Percentiles rank a stretch among this genome's conserved stretches.
These are phyloP conservation scores for Chaetomium tenue DNA, from an alignment of 495 filamentous ascomycete species.

Conservation along the genomic window DNA sequence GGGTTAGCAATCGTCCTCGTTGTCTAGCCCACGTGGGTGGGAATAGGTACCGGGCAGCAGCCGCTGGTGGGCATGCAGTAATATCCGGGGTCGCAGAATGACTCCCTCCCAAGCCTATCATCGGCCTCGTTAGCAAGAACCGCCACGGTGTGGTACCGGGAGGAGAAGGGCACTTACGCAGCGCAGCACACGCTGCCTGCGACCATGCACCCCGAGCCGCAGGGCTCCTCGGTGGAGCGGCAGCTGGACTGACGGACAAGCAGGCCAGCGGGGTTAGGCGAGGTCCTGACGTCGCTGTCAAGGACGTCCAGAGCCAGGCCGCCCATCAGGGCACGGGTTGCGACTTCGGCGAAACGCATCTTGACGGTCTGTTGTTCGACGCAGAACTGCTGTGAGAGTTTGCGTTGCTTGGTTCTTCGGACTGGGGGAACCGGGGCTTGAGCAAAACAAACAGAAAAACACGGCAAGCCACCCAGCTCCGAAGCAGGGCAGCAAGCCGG, in stretches of 20 bases:
- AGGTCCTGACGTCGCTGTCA: background rate
- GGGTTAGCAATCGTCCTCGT: too few species aligned
- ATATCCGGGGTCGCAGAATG: conserved; percentile 26
- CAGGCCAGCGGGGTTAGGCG: background rate
- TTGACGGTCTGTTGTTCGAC: background rate
- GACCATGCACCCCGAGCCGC: conserved; percentile 8
- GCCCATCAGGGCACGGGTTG: conserved; percentile 12
- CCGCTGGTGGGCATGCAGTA: conserved; percentile 24
- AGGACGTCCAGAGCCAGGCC: background rate
- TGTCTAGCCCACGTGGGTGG: too few species aligned
- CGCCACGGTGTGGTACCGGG: background rate
- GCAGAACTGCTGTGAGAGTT: background rate
- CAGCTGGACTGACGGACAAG: conserved; percentile 1
- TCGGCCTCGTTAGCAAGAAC: background rate
- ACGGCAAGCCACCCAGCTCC: background rate
- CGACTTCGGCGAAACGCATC: conserved; percentile 12
- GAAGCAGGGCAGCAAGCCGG: background rate
- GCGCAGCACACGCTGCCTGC: background rate
- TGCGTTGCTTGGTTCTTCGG: background rate
- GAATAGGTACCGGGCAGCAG: conserved; percentile 25
- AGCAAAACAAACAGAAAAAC: background rate
- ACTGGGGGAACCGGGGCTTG: background rate
- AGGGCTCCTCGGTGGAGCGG: background rate
- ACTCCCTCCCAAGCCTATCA: background rate
- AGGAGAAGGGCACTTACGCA: background rate